Evolutionary conservation across 306 rosid species (phyloP), one percentile per base, ranked within the genome.

Genomic region (Trifolium subterraneum): DNA sequence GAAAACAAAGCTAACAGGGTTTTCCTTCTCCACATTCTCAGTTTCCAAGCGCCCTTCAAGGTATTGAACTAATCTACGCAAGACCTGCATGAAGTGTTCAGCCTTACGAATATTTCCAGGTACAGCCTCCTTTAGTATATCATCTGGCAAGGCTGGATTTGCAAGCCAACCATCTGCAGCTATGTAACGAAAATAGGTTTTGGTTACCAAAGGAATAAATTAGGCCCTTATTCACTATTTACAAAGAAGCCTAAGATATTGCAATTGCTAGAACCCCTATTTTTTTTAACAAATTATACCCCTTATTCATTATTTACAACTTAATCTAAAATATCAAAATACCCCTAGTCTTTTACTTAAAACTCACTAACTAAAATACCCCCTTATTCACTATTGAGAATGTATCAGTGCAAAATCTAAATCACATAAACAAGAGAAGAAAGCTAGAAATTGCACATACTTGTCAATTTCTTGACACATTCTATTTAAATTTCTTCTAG

Each of bases 101-200:
- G 95, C 97, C 77, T 85, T 88, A 14, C 98, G 94, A 76, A 94
- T 91, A 83, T 94, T 94, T 78, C 98, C 98, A 15, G 98, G 98
- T 70, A 91, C 98, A 20, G 97, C 98, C 88, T 94, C 98, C 83
- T 91, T 90, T 72, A 91, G 67, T 84, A 94, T 94, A 85, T 93
- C 96, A 54, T 90, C 98, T 44, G 98, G 98, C 79, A 93, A 80
- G 35, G 94, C 94, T 25, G 98, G 98, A 79, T 93, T 93, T 72
- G 96, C 85, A 71, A 93, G 96, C 96, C 97, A 93, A 60, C 73
- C 78, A 81, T 93, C 96, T 4, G 93, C 8, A 56, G 84, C 98
- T 91, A 86, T 60, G 84, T 25, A 64, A 74, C 64, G 65, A 71
- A 78, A 85, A 64, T 18, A 80, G 58, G 68, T 54, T 29, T 29